These are phyloP conservation scores for Phytophthora agathidicida DNA, from an alignment of 352 stramenopile species.

Conservation along the genomic window DNA sequence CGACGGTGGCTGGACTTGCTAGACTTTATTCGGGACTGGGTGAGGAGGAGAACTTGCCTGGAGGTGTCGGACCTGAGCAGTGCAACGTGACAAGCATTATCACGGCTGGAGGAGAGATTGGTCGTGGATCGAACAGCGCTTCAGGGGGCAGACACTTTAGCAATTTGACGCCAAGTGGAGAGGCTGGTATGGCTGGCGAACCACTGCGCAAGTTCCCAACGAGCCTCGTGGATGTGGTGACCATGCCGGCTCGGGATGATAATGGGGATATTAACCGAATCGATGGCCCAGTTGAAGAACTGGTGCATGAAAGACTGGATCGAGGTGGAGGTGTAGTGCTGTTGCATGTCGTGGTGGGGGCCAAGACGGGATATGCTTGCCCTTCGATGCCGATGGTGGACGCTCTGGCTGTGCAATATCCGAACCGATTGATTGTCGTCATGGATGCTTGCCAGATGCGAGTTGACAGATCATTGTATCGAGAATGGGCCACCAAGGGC, in stretches of 20 bases:
- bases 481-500: constrained; percentile 63
- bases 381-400: constrained; percentile 74
- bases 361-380: constrained; percentile 87
- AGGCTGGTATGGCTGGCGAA: constrained; percentile 46
- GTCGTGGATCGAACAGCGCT: constrained; percentile 75
- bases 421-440: constrained; percentile 79
- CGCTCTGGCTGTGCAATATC: constrained; percentile 55
- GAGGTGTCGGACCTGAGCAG: constrained; percentile 28
- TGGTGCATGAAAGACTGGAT: constrained; percentile 55
- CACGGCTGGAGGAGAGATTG: constrained; percentile 84
- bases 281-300: constrained; percentile 47
- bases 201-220: constrained; percentile 63
- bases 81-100: constrained; percentile 87
- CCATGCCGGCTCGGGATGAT: constrained; percentile 61
- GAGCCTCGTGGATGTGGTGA: constrained; percentile 68
- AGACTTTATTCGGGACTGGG: constrained; percentile 59
- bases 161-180: constrained; percentile 75
- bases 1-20: constrained; percentile 70
- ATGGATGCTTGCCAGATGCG: constrained; percentile 91
- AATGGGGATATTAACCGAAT: constrained; percentile 56
- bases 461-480: constrained; percentile 61
- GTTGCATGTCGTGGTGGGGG: constrained; percentile 84
- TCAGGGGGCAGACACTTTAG: constrained; percentile 85
- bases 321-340: constrained; percentile 61
- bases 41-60: constrained; percentile 31